Percentiles rank a stretch among this genome's conserved stretches.
phyloP scores from a whole-genome alignment of 2,329 filamentous ascomycete genomes.

The Trichoderma simmonsii region DNA sequence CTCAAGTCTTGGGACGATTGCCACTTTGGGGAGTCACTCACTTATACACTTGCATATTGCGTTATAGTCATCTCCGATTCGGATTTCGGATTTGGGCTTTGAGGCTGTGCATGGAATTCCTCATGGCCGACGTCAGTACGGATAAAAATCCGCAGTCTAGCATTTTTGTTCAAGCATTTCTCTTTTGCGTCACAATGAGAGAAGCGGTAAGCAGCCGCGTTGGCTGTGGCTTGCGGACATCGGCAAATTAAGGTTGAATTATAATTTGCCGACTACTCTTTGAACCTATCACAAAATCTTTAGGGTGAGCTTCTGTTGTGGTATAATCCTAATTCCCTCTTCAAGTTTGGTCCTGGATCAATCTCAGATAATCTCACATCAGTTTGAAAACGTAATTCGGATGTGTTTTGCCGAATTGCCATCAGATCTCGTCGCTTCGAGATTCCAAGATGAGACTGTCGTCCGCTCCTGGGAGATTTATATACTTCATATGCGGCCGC shows the following conservation, averaged over 20 bases:
- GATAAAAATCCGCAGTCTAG: not conserved
- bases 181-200: not conserved
- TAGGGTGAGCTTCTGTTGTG: not conserved
- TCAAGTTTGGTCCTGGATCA: not conserved
- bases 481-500: not conserved
- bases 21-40: not conserved
- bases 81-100: not conserved
- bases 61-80: not conserved
- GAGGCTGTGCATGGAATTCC: not conserved
- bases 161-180: not conserved
- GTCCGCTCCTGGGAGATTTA: not conserved
- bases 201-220: conserved; percentile 1
- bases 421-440: not conserved
- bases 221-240: not conserved
- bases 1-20: not conserved
- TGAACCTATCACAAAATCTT: not conserved
- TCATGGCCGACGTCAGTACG: not conserved
- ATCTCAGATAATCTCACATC: not conserved
- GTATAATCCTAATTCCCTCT: not conserved
- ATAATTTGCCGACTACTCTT: not conserved
- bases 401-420: not conserved
- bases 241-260: not conserved
- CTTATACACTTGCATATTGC: not conserved
- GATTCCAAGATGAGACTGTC: not conserved
- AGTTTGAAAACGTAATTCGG: not conserved